phyloP scores from a whole-genome alignment of 2,329 filamentous ascomycete species.

The Aspergillus sp. region DNA sequence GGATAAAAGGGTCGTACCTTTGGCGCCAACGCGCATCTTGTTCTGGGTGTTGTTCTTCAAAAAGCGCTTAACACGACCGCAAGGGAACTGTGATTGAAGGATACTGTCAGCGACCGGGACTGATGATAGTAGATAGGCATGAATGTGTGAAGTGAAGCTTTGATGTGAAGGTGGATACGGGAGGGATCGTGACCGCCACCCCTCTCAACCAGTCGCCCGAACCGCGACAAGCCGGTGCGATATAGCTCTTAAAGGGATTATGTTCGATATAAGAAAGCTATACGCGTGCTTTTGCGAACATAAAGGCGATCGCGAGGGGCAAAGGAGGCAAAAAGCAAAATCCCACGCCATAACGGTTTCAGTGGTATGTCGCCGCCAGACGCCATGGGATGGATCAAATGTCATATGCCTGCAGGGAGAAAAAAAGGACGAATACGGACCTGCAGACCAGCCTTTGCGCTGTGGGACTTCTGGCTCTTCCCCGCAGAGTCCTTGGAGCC shows the following conservation, averaged over 20 bases:
- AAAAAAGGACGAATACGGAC: conserved; percentile 58
- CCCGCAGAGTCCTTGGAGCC: conserved; percentile 79
- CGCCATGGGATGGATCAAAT: background rate
- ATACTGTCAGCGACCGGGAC: background rate
- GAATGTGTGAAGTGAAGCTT: background rate
- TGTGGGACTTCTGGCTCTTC: conserved; percentile 92
- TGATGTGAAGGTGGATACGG: background rate
- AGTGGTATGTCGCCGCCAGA: background rate
- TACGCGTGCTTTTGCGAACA: background rate
- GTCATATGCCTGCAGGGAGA: background rate
- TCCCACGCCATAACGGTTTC: background rate
- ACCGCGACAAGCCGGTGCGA: background rate
- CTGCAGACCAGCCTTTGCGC: conserved; percentile 91
- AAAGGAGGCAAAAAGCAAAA: conserved; percentile 4
- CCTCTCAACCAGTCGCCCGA: background rate
- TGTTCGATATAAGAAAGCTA: background rate
- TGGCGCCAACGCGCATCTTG: conserved; percentile 99
- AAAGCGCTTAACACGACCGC: conserved; percentile 99
- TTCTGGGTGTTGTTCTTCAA: conserved; percentile 99
- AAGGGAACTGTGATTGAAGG: conserved; percentile 73
- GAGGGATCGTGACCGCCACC: background rate
- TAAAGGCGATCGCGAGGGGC: conserved; percentile 1
- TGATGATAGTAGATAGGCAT: background rate
- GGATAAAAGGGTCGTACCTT: conserved; percentile 53
- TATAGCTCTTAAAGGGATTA: background rate